These are phyloP conservation scores for Aspergillus fumigatus DNA, from an alignment of 2,329 filamentous ascomycete species.

Conservation along the genomic window DNA sequence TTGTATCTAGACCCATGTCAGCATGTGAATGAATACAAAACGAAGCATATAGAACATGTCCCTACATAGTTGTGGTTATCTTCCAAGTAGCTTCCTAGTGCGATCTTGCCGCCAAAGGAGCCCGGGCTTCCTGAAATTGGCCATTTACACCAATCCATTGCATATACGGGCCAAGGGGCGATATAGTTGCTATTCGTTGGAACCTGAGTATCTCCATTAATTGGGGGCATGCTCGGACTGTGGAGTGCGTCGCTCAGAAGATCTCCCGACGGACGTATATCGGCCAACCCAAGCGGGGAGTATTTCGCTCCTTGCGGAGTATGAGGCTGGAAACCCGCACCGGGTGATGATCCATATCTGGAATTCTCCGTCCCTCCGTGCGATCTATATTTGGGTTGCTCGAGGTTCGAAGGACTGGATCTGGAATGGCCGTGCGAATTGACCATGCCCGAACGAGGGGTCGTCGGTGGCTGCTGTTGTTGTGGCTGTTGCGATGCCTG, in stretches of 20 bases:
- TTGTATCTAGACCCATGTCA: constrained; percentile 66
- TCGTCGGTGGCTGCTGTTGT: constrained; percentile 40
- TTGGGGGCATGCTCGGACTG: constrained; percentile 54
- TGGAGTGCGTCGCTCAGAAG: constrained; percentile 68
- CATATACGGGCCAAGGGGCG: constrained; percentile 92
- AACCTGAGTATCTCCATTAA: constrained; percentile 62
- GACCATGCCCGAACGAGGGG: constrained; percentile 60
- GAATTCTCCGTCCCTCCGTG: constrained; percentile 60
- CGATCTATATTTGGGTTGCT: constrained; percentile 58
- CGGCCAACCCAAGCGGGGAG: constrained; percentile 83
- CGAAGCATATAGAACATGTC: constrained; percentile 6
- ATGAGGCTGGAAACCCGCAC: constrained; percentile 45
- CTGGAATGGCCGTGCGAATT: constrained; percentile 73
- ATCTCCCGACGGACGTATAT: constrained; percentile 83
- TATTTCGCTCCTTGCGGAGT: constrained; percentile 63
- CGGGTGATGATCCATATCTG: constrained; percentile 55
- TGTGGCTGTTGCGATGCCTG: constrained; percentile 19
- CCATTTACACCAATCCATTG: constrained; percentile 99
- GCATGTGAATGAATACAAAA: constrained; percentile 5
- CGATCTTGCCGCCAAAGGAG: constrained; percentile 79
- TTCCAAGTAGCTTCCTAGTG: constrained; percentile 92
- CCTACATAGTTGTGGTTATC: constrained; percentile 96
- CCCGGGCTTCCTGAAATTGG: constrained; percentile 60
- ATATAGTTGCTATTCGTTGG: constrained; percentile 84
- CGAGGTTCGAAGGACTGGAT: constrained; percentile 68